Conservation (phyloP, 2,329 filamentous ascomycete species). For the Colletotrichum orbiculare region DNA sequence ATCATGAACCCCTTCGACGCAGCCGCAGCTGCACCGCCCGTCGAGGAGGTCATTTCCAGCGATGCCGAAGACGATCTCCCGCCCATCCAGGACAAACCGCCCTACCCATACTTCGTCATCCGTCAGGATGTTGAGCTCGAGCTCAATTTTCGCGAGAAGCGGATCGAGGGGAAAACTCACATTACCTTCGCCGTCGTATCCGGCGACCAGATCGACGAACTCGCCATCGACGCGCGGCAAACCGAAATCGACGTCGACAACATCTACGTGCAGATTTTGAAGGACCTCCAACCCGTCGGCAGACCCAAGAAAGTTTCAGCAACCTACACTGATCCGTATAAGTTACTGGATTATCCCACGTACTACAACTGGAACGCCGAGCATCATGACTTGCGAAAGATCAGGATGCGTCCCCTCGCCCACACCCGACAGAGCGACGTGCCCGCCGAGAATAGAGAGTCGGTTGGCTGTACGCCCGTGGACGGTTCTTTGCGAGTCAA, state of each 20-base stretch:
- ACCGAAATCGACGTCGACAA: constrained; percentile 66
- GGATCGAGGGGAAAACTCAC: constrained; percentile 81
- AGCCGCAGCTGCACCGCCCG: constrained; percentile 25
- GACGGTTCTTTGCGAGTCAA: constrained; percentile 63
- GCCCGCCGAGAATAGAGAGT: constrained; percentile 65
- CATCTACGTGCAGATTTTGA: constrained; percentile 62
- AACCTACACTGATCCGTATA: constrained; percentile 73
- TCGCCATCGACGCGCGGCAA: constrained; percentile 71
- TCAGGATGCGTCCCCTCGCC: constrained; percentile 69
- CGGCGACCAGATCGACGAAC: constrained; percentile 63
- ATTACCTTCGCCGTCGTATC: constrained; percentile 78
- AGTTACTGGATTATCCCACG: constrained; percentile 69
- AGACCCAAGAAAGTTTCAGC: constrained; percentile 51
- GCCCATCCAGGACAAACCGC: constrained; percentile 48
- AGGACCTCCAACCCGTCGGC: constrained; percentile 34
- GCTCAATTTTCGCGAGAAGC: constrained; percentile 82
- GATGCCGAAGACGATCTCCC: constrained; percentile 45
- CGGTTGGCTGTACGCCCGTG: constrained; percentile 65
- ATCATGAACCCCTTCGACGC: constrained; percentile 34
- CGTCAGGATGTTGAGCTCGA: constrained; percentile 92
- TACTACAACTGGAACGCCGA: constrained; percentile 73
- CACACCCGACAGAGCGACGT: constrained; percentile 64
- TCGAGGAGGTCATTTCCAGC: constrained; percentile 31
- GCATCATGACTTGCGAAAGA: constrained; percentile 80
- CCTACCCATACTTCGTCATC: constrained; percentile 66